Evolutionary conservation across 352 stramenopile species (phyloP), one percentile per base, ranked within the genome.

Genomic region (Phytophthora melonis): DNA sequence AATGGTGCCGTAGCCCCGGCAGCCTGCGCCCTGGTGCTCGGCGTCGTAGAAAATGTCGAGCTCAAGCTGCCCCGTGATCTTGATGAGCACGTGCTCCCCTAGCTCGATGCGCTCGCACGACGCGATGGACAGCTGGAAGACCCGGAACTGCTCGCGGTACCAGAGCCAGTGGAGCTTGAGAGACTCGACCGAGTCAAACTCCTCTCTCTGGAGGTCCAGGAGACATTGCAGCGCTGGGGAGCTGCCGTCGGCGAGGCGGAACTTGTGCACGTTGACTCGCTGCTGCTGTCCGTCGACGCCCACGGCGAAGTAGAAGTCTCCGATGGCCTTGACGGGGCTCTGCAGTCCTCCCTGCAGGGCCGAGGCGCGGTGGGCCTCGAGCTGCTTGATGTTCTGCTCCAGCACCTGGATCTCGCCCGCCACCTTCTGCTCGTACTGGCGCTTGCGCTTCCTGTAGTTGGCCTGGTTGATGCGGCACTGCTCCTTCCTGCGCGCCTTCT

Each of bases 381-480:
- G 70, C 23, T 79, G 50, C 10, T 72, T 36, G 58, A 90, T 87
- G 27, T 86, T 72, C 18, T 72, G n/a, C 27, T 87, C 67, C 14
- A 90, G 72, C 0, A 14, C 39, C 18, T 67, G 66, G 58, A 88
- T 83, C 41, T 86, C 53, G 9, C 63, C 59, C 36, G 41, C 55
- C 1, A 86, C 53, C 30, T 79, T 57, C 52, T 74, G 63, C 49
- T 90, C 83, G 47, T 84, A 69, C 30, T 80, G 74, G n/a, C 79
- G 80, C 59, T 90, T 90, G 45, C 83, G 78, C 49, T 81, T 80
- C 27, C 82, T 72, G 68, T 90, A 90, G 61, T 86, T 88, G 43
- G 83, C 83, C 59, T 90, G 83, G 45, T 90, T 90, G 43, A 90
- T 81, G 23, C 83, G 83, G 32, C 83, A 90, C 45, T 90, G 83